phyloP scores from a whole-genome alignment of 768 basidiomycete genomes.

The Leucosporidium creatinivorum region DNA sequence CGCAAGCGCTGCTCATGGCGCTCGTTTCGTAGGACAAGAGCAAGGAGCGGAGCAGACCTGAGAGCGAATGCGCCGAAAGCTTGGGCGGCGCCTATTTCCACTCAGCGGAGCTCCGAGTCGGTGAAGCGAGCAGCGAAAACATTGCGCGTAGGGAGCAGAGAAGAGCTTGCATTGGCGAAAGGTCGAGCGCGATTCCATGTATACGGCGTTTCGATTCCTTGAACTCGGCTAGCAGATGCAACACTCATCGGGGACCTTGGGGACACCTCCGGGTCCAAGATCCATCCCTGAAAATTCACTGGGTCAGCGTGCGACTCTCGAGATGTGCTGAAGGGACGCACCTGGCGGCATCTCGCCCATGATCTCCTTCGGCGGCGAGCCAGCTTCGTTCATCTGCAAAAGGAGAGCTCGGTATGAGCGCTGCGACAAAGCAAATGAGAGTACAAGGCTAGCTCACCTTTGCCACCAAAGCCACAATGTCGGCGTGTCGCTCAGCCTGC shows the following conservation, averaged over 20 bases:
- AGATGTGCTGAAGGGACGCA: background rate
- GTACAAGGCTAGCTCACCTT: slow-evolving; percentile 49
- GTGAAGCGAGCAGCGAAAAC: too few species aligned
- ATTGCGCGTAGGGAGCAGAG: too few species aligned
- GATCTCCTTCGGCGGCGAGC: slow-evolving; percentile 69
- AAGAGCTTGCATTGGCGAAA: too few species aligned
- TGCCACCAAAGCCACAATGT: slow-evolving; percentile 63
- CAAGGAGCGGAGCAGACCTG: too few species aligned
- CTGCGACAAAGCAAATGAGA: background rate
- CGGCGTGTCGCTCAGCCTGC: slow-evolving; percentile 46
- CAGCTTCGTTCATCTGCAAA: slow-evolving; percentile 64
- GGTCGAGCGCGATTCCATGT: too few species aligned
- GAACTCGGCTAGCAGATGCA: slow-evolving; percentile 1
- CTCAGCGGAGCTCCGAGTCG: too few species aligned
- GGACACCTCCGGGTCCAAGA: slow-evolving; percentile 53
- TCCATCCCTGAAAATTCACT: slow-evolving; percentile 37
- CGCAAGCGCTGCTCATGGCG: too few species aligned
- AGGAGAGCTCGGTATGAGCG: background rate
- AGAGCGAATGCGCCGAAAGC: too few species aligned
- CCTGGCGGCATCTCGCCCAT: slow-evolving; percentile 78
- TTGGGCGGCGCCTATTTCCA: too few species aligned
- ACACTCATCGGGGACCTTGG: slow-evolving; percentile 43
- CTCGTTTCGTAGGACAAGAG: too few species aligned
- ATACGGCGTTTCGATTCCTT: too few species aligned
- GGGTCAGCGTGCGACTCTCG: background rate